Conservation (phyloP, 306 rosid species). For the Prunus fruticosa region DNA sequence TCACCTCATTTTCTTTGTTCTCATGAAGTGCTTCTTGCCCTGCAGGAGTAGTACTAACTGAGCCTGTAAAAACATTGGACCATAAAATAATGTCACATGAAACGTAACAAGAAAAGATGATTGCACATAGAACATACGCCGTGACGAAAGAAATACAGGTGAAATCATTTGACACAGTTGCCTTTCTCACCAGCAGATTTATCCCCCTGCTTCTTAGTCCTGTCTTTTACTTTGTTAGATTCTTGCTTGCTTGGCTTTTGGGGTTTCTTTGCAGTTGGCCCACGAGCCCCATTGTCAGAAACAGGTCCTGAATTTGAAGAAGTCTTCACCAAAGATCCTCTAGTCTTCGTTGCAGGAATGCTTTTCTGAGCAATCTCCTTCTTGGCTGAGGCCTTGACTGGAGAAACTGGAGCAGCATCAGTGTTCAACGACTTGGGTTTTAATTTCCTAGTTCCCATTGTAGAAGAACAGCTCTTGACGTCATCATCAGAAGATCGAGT, state of each 20-base stretch:
- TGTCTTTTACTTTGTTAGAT: conserved; percentile 37
- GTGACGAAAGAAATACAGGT: not conserved
- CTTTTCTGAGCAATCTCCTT: conserved; percentile 38
- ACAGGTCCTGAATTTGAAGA: conserved; percentile 42
- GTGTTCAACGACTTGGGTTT: conserved; percentile 53
- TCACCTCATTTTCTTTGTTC: conserved; percentile 79
- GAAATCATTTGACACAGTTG: conserved; percentile 12
- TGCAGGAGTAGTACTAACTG: conserved; percentile 31
- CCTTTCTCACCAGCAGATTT: conserved; percentile 47
- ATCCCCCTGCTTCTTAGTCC: conserved; percentile 41
- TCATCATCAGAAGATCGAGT: conserved; percentile 74
- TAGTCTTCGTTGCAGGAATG: conserved; percentile 32
- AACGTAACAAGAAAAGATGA: not conserved
- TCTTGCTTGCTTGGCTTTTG: conserved; percentile 53
- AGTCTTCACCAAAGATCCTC: conserved; percentile 38
- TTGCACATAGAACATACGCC: not conserved
- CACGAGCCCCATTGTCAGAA: conserved; percentile 30
- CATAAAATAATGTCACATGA: not conserved
- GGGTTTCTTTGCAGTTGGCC: conserved; percentile 37
- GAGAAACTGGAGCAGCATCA: conserved; percentile 44
- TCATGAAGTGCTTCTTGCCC: conserved; percentile 34
- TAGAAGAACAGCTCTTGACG: conserved; percentile 49
- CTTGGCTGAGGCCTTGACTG: conserved; percentile 36
- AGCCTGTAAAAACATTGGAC: conserved; percentile 31
- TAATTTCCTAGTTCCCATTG: conserved; percentile 40